Conservation (phyloP, 2,329 filamentous ascomycete genomes). For the Cercospora zeae-maydis region DNA sequence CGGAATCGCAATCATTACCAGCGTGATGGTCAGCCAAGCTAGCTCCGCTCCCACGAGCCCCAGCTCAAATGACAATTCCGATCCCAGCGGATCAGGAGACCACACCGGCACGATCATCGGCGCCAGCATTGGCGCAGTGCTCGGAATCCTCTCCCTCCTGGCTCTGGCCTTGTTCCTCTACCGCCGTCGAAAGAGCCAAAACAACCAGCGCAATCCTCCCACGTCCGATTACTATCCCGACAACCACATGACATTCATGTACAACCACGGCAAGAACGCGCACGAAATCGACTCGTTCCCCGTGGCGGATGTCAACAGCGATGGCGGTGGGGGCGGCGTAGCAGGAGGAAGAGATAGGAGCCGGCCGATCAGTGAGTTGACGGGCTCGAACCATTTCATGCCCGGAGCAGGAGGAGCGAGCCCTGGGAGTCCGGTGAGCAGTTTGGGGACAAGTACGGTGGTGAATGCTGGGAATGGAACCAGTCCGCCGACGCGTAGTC, state of each 20-base stretch:
- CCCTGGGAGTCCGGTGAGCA: constrained; percentile 1
- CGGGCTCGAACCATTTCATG: constrained; percentile 12
- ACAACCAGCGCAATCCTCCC: constrained; percentile 6
- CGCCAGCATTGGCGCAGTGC: constrained; percentile 8
- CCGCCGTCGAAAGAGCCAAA: constrained; percentile 4
- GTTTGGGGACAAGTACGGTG: constrained; percentile 1
- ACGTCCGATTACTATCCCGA: constrained; percentile 8
- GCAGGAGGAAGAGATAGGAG: constrained; percentile 6
- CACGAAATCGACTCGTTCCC: constrained; percentile 15
- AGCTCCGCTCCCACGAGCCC: background rate
- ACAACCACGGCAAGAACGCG: constrained; percentile 12
- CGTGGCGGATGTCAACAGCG: constrained; percentile 2
- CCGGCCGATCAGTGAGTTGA: constrained; percentile 13
- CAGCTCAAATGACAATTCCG: background rate
- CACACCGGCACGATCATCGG: constrained; percentile 12
- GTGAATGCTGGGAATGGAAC: background rate
- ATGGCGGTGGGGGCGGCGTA: background rate
- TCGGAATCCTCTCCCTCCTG: constrained; percentile 5
- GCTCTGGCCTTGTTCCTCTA: constrained; percentile 9
- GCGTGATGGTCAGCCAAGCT: background rate
- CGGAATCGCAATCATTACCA: constrained; percentile 4
- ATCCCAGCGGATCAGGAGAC: background rate
- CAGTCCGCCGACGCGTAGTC: constrained; percentile 4
- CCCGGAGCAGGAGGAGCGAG: background rate
- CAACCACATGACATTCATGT: constrained; percentile 17